Conservation (phyloP, 1,284 basidiomycete species). For the Ganoderma resinaceum region DNA sequence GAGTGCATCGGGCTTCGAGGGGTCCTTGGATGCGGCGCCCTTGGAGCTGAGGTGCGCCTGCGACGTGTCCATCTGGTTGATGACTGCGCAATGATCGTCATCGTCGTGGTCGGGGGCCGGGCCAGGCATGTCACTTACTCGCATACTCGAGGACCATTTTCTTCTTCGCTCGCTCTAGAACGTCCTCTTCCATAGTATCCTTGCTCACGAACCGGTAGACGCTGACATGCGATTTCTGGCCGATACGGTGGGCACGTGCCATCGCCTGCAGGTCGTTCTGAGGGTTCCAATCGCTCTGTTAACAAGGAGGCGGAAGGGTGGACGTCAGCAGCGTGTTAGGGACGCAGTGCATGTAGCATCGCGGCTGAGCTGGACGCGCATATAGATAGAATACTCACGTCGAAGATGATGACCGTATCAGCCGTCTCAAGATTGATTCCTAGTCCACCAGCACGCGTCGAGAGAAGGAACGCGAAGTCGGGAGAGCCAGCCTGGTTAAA, state of each 20-base stretch:
- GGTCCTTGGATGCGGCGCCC: conserved; percentile 59
- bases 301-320: conserved; percentile 27
- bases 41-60: conserved; percentile 94
- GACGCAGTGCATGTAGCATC: conserved; percentile 24
- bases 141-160: conserved; percentile 99
- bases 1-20: conserved; percentile 85
- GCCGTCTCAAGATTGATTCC: conserved; percentile 99
- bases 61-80: conserved; percentile 99
- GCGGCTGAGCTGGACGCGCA: conserved; percentile 21
- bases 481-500: conserved; percentile 79
- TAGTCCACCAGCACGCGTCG: conserved; percentile 96
- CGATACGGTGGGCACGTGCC: conserved; percentile 97
- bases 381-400: conserved; percentile 63
- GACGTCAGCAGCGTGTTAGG: conserved; percentile 35
- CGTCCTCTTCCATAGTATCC: conserved; percentile 99
- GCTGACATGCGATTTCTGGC: conserved; percentile 97
- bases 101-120: conserved; percentile 25
- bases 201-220: conserved; percentile 99
- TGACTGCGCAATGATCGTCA: conserved; percentile 64
- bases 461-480: conserved; percentile 85
- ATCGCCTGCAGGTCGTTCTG: conserved; percentile 99
- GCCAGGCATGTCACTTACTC: conserved; percentile 64
- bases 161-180: conserved; percentile 96
- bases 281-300: conserved; percentile 92
- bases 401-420: conserved; percentile 99